phyloP scores from a whole-genome alignment of 352 stramenopile genomes.

The Pythium chondricola region DNA sequence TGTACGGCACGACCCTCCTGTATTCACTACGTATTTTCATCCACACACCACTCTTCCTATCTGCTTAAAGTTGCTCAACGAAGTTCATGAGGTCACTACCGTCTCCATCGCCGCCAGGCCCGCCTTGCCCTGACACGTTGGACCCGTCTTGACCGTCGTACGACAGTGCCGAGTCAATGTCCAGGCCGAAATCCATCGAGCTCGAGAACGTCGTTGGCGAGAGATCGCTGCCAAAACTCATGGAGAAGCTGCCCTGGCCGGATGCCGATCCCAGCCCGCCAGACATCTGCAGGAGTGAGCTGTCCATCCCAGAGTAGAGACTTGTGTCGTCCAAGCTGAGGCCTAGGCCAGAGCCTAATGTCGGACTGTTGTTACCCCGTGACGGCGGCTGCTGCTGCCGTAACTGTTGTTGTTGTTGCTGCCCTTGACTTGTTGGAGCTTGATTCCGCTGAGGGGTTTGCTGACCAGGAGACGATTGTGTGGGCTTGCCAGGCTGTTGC shows the following conservation, averaged over 20 bases:
- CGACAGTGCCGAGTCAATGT: slow-evolving; percentile 48
- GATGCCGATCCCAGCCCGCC: slow-evolving; percentile 31
- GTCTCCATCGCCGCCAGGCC: slow-evolving; percentile 31
- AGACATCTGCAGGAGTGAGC: slow-evolving; percentile 49
- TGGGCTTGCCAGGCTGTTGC: slow-evolving; percentile 1
- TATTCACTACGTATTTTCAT: too few species aligned
- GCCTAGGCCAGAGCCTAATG: slow-evolving; percentile 37
- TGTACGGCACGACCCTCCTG: too few species aligned
- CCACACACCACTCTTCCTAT: too few species aligned
- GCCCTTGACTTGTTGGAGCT: neutral
- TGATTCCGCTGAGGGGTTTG: slow-evolving; percentile 4
- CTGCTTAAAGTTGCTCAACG: slow-evolving; percentile 60
- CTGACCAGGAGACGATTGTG: slow-evolving; percentile 5
- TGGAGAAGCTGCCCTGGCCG: slow-evolving; percentile 34
- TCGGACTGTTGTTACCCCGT: slow-evolving; percentile 35
- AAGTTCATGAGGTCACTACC: slow-evolving; percentile 67
- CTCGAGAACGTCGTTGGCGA: slow-evolving; percentile 52
- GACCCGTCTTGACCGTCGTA: slow-evolving; percentile 35
- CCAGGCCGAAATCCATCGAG: slow-evolving; percentile 54
- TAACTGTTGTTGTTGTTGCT: slow-evolving; percentile 5
- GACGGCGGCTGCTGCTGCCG: slow-evolving; percentile 12
- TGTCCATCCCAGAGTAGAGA: slow-evolving; percentile 54
- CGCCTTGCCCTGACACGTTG: slow-evolving; percentile 17
- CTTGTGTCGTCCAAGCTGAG: slow-evolving; percentile 48
- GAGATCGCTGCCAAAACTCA: slow-evolving; percentile 57